Evolutionary conservation across 768 basidiomycete species (phyloP).

Genomic region (Leccinellum luteum): DNA sequence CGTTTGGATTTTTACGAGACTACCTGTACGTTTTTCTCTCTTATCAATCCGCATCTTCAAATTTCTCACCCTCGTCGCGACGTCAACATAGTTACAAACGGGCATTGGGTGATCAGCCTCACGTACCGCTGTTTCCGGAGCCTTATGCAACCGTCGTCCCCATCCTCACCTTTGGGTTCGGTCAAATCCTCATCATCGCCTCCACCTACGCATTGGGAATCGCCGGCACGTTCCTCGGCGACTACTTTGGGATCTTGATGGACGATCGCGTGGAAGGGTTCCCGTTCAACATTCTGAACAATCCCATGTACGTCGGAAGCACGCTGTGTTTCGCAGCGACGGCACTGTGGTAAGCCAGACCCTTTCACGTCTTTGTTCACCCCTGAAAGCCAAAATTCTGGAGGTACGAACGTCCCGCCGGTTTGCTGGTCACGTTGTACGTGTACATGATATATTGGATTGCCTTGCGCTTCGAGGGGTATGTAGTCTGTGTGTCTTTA

Average conservation of each 20-base stretch:
- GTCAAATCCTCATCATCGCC: slow-evolving; percentile 82
- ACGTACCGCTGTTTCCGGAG: slow-evolving; percentile 58
- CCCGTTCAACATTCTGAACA: slow-evolving; percentile 89
- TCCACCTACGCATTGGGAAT: slow-evolving; percentile 90
- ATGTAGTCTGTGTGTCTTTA: slow-evolving; percentile 27
- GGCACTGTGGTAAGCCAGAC: slow-evolving; percentile 71
- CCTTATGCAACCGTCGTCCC: slow-evolving; percentile 63
- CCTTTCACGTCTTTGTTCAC: not conserved
- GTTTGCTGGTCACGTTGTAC: slow-evolving; percentile 73
- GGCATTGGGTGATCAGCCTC: slow-evolving; percentile 78
- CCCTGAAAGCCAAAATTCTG: not conserved
- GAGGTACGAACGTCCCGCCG: slow-evolving; percentile 86
- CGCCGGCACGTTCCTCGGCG: slow-evolving; percentile 88
- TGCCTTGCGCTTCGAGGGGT: slow-evolving; percentile 91
- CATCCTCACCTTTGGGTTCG: slow-evolving; percentile 57
- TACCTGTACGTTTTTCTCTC: slow-evolving; percentile 55
- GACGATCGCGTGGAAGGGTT: slow-evolving; percentile 91
- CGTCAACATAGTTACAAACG: slow-evolving; percentile 57
- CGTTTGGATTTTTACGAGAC: slow-evolving; percentile 82
- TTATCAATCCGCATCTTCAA: not conserved
- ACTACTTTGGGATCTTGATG: slow-evolving; percentile 87
- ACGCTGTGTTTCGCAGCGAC: slow-evolving; percentile 86
- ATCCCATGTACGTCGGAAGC: slow-evolving; percentile 98
- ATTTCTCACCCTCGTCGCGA: not conserved
- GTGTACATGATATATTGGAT: slow-evolving; percentile 83